Base-by-base conservation (phyloP, 176 grass and related monocot genomes). In the Lolium rigidum region DNA sequence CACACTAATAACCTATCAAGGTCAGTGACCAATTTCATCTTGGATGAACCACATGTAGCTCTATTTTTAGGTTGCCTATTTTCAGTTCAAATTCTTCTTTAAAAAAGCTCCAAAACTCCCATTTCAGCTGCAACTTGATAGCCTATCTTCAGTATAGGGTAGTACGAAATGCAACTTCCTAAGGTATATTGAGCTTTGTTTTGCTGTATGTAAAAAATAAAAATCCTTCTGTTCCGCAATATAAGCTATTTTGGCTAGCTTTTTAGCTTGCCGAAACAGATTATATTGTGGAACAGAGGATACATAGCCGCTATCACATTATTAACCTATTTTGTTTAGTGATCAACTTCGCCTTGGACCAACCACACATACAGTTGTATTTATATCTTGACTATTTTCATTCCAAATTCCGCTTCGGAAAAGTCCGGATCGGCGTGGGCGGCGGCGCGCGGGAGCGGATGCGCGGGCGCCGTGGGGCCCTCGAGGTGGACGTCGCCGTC, bases 371-470 rank as follows among this genome's bases (percentile, higher is more conserved):
- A 20, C 37, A 1, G 5, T n/a, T 21, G 0, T 7, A 39, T 5
- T 59, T 50, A 25, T 66, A 16, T 15, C 22, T 47, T 12, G 10
- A 13, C 13, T 13, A 37, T 21, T 55, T 55, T 37, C 0, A 18
- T 17, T 47, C 43, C 59, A 4, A 38, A 47, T 26, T 74, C 2
- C 6, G 28, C 13, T 25, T 15, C 22, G 21, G 16, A 37, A 83
- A 7, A 7, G 84, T 98, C 13, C 84, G 76, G 84, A 98, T 95
- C 84, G 93, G 96, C 22, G 91, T 91, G 0, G 93, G 93, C 12
- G 90, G 92, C 2, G 88, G 93, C 35, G 82, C 88, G 9, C 82
- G 88, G n/a, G 83, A 13, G 4, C 78, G 73, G 54, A 84, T 77
- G 70, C 88, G 83, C 0, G 56, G 56, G 0, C 85, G 83, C 13